A percentile compares a stretch with the other conserved stretches of the same genome.
These are phyloP conservation scores for Aquilaria sinensis DNA, from an alignment of 345 rosid species.

Conservation along the genomic window DNA sequence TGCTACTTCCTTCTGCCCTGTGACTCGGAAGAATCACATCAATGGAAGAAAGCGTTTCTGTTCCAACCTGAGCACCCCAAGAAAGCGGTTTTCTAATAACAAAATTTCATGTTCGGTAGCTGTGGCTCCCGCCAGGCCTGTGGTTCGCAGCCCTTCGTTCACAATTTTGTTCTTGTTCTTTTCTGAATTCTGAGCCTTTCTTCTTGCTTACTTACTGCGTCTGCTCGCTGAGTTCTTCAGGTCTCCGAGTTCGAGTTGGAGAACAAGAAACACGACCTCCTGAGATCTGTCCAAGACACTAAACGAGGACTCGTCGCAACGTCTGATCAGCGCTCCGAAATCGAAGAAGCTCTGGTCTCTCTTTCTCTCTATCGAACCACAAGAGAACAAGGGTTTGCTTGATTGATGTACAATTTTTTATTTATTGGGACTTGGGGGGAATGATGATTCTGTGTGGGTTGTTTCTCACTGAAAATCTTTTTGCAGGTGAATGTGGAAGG, in stretches of 20 bases:
- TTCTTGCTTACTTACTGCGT: background rate
- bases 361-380: background rate
- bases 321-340: slow-evolving; percentile 67
- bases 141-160: slow-evolving; percentile 31
- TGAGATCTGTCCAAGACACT: slow-evolving; percentile 69
- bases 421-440: background rate
- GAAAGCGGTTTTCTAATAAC: slow-evolving; percentile 17
- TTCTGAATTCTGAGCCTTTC: background rate
- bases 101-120: slow-evolving; percentile 37
- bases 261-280: slow-evolving; percentile 55
- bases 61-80: slow-evolving; percentile 10
- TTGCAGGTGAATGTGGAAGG: slow-evolving; percentile 73
- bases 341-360: slow-evolving; percentile 77
- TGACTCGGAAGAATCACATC: slow-evolving; percentile 17
- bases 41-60: slow-evolving; percentile 21
- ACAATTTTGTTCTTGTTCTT: background rate
- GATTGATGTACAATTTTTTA: background rate
- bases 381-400: background rate
- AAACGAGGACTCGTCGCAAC: slow-evolving; percentile 57
- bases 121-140: slow-evolving; percentile 27
- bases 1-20: slow-evolving; percentile 29
- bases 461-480: background rate
- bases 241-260: slow-evolving; percentile 53
- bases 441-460: background rate
- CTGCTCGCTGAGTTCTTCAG: slow-evolving; percentile 23